Percentiles rank a stretch among this genome's conserved stretches.
phyloP scores from a whole-genome alignment of 768 basidiomycete genomes.

The Tricholoma sp. region DNA sequence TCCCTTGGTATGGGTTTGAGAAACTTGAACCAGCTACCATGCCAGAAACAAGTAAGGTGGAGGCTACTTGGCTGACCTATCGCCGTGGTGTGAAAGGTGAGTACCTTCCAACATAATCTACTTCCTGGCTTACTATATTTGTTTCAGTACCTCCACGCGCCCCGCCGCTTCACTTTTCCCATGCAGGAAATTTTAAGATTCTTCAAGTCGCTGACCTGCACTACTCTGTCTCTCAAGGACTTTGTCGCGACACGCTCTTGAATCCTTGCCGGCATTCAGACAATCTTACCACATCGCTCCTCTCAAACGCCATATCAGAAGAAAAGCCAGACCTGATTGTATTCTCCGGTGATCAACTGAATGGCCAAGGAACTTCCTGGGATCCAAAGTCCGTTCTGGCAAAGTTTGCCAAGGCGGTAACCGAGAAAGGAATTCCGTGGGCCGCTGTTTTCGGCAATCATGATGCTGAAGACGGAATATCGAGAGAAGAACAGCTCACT shows the following conservation, averaged over 20 bases:
- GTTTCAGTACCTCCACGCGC: constrained; percentile 60
- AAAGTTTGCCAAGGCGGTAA: constrained; percentile 79
- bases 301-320: constrained; percentile 63
- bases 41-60: constrained; percentile 30
- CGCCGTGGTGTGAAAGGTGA: constrained; percentile 72
- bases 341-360: constrained; percentile 90
- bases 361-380: constrained; percentile 89
- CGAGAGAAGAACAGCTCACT: constrained; percentile 60
- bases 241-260: constrained; percentile 70
- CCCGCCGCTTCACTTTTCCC: constrained; percentile 77
- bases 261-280: constrained; percentile 63
- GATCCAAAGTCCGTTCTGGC: constrained; percentile 83
- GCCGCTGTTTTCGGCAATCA: constrained; percentile 94
- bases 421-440: constrained; percentile 80
- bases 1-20: constrained; percentile 85
- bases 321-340: constrained; percentile 92
- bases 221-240: constrained; percentile 76
- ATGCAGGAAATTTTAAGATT: constrained; percentile 82
- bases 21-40: constrained; percentile 60
- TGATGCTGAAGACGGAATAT: constrained; percentile 68
- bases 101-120: constrained; percentile 16
- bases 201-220: constrained; percentile 93
- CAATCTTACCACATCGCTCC: constrained; percentile 68
- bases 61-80: constrained; percentile 61
- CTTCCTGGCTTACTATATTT: background rate